Base-by-base conservation (phyloP, 2,329 filamentous ascomycete genomes). In the Thielaviopsis musarum region DNA sequence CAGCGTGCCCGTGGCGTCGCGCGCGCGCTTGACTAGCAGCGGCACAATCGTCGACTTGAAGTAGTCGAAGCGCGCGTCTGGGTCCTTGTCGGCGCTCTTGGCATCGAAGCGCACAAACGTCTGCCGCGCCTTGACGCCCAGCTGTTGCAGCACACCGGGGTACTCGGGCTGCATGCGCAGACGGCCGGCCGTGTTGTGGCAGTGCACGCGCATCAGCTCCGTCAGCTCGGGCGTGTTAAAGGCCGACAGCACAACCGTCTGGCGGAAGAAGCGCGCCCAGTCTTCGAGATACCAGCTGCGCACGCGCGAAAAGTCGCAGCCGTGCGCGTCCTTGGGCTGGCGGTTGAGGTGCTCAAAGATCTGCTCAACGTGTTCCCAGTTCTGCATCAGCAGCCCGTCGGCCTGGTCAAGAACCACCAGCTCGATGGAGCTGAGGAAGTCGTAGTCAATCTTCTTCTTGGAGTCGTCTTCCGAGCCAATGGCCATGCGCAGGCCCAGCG, bases 301-400 rank as follows among this genome's bases (percentile, higher is more conserved):
- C 5, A 97, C 88, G 19, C 93, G 87, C 65, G 85, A 88, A 69
- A 97, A 95, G 73, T 98, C 93, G 67, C 89, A 95, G 64, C 87
- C 91, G 70, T 96, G 91, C 0, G 88, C 81, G 66, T 95, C 88
- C 67, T 85, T 88, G 45, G 93, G 91, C 66, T 95, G 88, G 22
- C 87, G 77, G 69, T 98, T 98, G 63, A 98, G 79, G 69, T 95
- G 88, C 63, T 88, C 83, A 67, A 97, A 91, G 66, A 96, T 87
- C 69, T 87, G 88, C 69, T 94, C 88, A 62, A 96, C 81, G 68
- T 98, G 91, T 67, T 96, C 90, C 91, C 91, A 97, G 70, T 95
- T 97, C 70, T 98, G 93, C 90, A 96, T 96, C 9, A 95, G 80
- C 51, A 96, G 80, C 0, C 90, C 90, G 70, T 97, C 91, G 13